Conservation (phyloP, 352 stramenopile genomes). For the Aphanomyces stellatus region DNA sequence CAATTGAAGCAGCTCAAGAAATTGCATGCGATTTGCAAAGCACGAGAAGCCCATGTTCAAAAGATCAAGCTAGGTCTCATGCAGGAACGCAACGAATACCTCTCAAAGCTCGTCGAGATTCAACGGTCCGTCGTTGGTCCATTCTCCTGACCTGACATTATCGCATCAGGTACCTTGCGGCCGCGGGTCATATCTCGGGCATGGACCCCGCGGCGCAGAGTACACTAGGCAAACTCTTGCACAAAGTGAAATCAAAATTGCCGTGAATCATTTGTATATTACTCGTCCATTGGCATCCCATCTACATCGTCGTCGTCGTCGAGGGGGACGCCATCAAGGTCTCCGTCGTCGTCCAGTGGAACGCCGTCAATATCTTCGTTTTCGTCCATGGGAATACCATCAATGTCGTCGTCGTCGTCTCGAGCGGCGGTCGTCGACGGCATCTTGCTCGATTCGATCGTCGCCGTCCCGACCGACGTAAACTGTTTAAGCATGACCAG, state of each 20-base stretch:
- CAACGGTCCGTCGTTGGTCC: background rate
- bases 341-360: slow-evolving; percentile 25
- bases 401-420: slow-evolving; percentile 29
- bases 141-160: no score
- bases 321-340: slow-evolving; percentile 39
- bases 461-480: slow-evolving; percentile 23
- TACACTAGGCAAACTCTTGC: background rate
- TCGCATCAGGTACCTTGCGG: no score
- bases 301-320: slow-evolving; percentile 40
- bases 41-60: slow-evolving; percentile 48
- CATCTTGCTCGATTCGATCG: slow-evolving; percentile 25
- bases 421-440: background rate
- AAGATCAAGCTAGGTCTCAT: slow-evolving; percentile 47
- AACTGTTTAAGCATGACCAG: slow-evolving; percentile 68
- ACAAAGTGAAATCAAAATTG: background rate
- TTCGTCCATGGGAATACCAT: slow-evolving; percentile 25
- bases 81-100: slow-evolving; percentile 25
- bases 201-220: background rate
- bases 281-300: slow-evolving; percentile 27
- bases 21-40: slow-evolving; percentile 51
- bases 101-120: background rate
- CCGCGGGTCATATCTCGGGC: no score
- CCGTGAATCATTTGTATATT: no score
- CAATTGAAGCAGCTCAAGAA: slow-evolving; percentile 20
- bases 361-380: slow-evolving; percentile 28